phyloP scores from a whole-genome alignment of 2,329 filamentous ascomycete species.

The Xylaria sp. region DNA sequence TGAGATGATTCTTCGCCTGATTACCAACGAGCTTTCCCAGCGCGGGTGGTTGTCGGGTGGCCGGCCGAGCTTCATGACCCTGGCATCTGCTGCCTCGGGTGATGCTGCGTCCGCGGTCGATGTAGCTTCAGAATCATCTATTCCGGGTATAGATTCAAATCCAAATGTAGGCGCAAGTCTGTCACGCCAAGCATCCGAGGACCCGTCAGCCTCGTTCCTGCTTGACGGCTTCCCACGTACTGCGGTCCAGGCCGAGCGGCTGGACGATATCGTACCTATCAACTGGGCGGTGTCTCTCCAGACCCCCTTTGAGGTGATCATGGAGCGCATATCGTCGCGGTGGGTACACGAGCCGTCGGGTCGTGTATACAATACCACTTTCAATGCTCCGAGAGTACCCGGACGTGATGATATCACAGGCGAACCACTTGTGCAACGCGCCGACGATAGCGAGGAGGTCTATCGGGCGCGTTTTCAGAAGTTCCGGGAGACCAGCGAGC shows the following conservation, averaged over 20 bases:
- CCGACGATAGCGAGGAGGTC: slow-evolving; percentile 87
- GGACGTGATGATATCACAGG: slow-evolving; percentile 92
- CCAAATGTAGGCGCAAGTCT: slow-evolving; percentile 52
- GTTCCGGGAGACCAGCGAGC: slow-evolving; percentile 87
- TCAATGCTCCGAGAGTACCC: slow-evolving; percentile 82
- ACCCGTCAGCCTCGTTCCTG: slow-evolving; percentile 87
- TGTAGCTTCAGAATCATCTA: slow-evolving; percentile 52
- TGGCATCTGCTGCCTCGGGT: slow-evolving; percentile 56
- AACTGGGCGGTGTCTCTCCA: slow-evolving; percentile 90
- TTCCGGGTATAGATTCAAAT: slow-evolving; percentile 53
- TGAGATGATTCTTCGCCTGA: slow-evolving; percentile 88
- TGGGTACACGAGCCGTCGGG: slow-evolving; percentile 95
- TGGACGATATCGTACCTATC: slow-evolving; percentile 88
- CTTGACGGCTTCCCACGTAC: slow-evolving; percentile 97
- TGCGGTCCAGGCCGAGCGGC: slow-evolving; percentile 77
- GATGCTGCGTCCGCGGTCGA: slow-evolving; percentile 45
- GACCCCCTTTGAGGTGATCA: slow-evolving; percentile 86
- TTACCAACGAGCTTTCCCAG: slow-evolving; percentile 85
- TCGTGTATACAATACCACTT: slow-evolving; percentile 93
- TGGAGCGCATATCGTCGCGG: slow-evolving; percentile 88
- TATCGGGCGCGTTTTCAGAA: slow-evolving; percentile 83
- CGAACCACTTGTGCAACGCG: slow-evolving; percentile 81
- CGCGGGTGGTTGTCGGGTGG: slow-evolving; percentile 80
- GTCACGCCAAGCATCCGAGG: slow-evolving; percentile 64
- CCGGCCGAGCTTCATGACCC: slow-evolving; percentile 61